Evolutionary conservation across 2,329 filamentous ascomycete species (phyloP), one percentile per base, ranked within the genome.

Genomic region (Daldinia eschscholtzii): DNA sequence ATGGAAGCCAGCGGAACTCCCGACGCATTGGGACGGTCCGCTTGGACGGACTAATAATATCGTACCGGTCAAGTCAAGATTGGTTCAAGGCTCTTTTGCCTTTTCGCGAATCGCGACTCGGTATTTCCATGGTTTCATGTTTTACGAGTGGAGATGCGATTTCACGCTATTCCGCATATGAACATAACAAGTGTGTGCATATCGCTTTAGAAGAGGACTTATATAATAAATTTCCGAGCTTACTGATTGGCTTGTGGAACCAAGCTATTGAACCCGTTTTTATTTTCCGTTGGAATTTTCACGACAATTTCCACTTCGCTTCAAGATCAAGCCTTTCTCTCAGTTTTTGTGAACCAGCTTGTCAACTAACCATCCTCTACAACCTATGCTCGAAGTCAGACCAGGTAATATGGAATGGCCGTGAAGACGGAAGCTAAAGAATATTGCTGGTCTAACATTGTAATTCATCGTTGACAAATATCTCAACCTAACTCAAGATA

Each of bases 11-110:
- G 20, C 56, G 50, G 58, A 33, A 53, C 18, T 20, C 50, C 59
- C 55, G 50, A 52, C 48, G 60, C 64, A 56, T 64, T 67, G 67
- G 64, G n/a, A 67, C 64, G 57, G 61, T 44, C 60, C 67, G 64
- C 67, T 65, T 48, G 26, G 55, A 56, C 52, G 12, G 23, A 37
- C 33, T 41, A 55, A 30, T 57, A 35, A 33, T 23, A 39, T 37
- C 18, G 33, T 30, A 18, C 44, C 6, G 6, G 6, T 28, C 9
- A 61, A 39, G 37, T 35, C 39, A 30, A 52, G 26, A 39, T 37
- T 56, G 12, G 53, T 41, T 61, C 56, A 52, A 55, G 42, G 46
- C 44, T 53, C 48, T 53, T 53, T 44, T 63, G 23, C 41, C 41
- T 33, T 48, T 63, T 50, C 50, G 57, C 28, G 35, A 37, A 15